Base-by-base conservation (phyloP, 305 asterid genomes). In the Rubia peregrina region DNA sequence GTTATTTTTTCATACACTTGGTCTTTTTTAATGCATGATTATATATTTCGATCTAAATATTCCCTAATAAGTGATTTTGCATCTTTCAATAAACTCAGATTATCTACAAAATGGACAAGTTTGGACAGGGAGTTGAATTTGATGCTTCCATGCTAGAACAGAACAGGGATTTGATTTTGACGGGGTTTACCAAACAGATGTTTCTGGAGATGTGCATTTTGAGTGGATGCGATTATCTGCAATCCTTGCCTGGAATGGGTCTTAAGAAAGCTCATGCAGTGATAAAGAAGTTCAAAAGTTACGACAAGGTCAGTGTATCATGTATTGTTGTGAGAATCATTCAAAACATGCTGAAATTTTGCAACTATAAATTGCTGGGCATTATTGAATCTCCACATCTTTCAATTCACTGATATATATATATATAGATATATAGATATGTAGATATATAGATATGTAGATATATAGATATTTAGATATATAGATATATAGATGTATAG, bases 81-180 rank as follows among this genome's bases (percentile, higher is more conserved):
- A 76, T 67, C 71, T 42, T 74, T 66, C 70, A 24, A 73, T 65
- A 21, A 68, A 60, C 74, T 64, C 90, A 94, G 97, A 84, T 94
- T 77, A 91, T 94, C 74, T 94, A 94, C 88, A 90, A 94, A 77
- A 93, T 93, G 98, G 98, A 93, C 81, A 93, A 90, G 81, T 91
- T 88, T 81, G 98, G 98, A 72, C 97, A 93, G 80, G 97, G 98
- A 62, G 92, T 89, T 73, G 96, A 93, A 85, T 93, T 83, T 71
- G 84, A 78, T 75, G 84, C 76, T 73, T 71, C 85, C 72, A 76
- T 65, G 87, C 80, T 94, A 80, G 84, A 84, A 56, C 82, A 85
- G 59, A 91, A 94, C 81, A 94, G 82, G 78, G 98, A 91, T 7
- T 78, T 91, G 57, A 88, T 80, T 81, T 79, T 94, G 59, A 78